Base-by-base conservation (phyloP, 106 monocot genomes). In the Chionographis japonica region DNA sequence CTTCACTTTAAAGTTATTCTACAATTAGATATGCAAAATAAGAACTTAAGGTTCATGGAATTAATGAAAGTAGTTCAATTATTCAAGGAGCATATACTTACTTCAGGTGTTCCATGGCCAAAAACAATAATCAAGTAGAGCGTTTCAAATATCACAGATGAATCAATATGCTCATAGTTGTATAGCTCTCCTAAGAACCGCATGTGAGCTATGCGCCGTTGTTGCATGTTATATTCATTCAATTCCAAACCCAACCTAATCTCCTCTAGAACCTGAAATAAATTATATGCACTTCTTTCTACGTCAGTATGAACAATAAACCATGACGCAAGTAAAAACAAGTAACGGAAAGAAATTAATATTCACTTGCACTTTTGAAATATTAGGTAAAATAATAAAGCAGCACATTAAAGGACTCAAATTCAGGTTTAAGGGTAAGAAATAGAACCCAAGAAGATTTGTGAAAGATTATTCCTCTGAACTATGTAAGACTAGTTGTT, bases 141-240 rank as follows among this genome's bases (percentile, higher is more conserved):
- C 54, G 97, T 97, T 60, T 97, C 97, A 63, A 97, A 97, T 27
- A 97, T 81, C 52, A 92, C 86, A 59, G 92, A 87, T 56, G 97
- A 89, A 81, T 97, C 97, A 77, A 97, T 76, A 75, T 75, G 92
- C 74, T 87, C 78, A 62, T 87, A 97, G 76, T 89, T 97, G 80
- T 97, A 97, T 41, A 97, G 58, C 70, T 97, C 97, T 57, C 97
- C 97, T 41, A 97, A 77, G 69, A 97, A 92, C 12, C 97, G 79
- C 97, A 97, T 97, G 65, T 89, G 86, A 35, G 92, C 97, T 69
- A 97, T 87, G 27, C 97, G 84, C 52, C 80, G 79, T 54, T 97
- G 97, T 63, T 97, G 97, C 92, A 92, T 89, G 17, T 78, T 78
- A 65, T 92, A 92, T 49, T 97, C 89, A 85, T 97, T 97, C 70